Evolutionary conservation across 2,329 filamentous ascomycete genomes (phyloP), one percentile per base, ranked within the genome.

Genomic region (Neoscytalidium dimidiatum): DNA sequence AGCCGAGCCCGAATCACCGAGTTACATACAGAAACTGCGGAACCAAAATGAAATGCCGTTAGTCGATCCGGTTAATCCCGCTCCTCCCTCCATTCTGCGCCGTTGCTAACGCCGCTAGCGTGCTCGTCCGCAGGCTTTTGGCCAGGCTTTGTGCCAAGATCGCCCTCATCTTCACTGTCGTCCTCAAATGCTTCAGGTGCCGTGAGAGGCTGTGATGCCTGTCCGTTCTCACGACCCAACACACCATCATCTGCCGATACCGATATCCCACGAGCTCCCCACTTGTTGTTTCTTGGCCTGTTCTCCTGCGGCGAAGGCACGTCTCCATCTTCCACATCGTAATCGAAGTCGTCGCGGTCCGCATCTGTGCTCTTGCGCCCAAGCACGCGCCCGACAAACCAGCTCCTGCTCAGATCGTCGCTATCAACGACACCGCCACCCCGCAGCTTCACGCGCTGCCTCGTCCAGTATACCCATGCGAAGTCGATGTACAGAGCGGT

Each of bases 401-500:
- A 97, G 68, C 93, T 92, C 64, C 92, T 89, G 68, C 89, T 86
- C 74, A 96, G 83, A 75, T 98, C 94, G 69, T 97, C 94, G 3
- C 90, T 90, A 74, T 98, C 94, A 14, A 98, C 92, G 19, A 97
- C 84, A 6, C 92, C 92, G 49, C 94, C 94, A 69, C 88, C 89
- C 67, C 94, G 87, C 17, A 98, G 88, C 88, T 97, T 97, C 73
- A 98, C 93, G 65, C 94, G 88, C 81, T 97, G 94, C 68, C 94
- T 87, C 11, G 90, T 91, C 81, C 92, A 97, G 83, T 98, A 98
- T 1, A 98, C 93, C 93, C 94, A 97, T 38, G 92, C 93, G 75
- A 98, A 98, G 79, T 98, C 94, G 70, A 94, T 76, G 78, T 97
- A 97, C 48, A 97, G 86, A 1, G 90, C 88, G 0, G 93, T 97